Percentiles rank a stretch among this genome's conserved stretches.
phyloP scores from a whole-genome alignment of 768 basidiomycete genomes.

The Suillus brevipes region DNA sequence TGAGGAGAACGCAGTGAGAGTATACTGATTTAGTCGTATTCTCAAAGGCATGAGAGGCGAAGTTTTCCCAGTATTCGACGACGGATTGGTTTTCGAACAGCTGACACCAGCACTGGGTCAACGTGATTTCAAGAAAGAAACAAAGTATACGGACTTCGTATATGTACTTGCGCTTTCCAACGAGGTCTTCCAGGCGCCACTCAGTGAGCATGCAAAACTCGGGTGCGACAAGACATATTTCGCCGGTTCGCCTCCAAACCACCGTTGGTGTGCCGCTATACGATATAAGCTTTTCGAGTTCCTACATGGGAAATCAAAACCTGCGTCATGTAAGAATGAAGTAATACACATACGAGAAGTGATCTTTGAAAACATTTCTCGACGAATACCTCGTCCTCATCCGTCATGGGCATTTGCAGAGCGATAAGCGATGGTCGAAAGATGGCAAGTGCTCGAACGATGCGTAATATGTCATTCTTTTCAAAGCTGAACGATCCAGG shows the following conservation, averaged over 20 bases:
- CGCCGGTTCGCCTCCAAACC: constrained; percentile 96
- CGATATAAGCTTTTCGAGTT: constrained; percentile 95
- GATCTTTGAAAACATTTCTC: constrained; percentile 96
- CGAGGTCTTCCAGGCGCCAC: constrained; percentile 83
- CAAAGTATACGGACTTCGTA: constrained; percentile 39
- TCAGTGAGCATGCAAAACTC: constrained; percentile 95
- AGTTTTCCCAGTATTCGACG: constrained; percentile 96
- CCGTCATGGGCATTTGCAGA: constrained; percentile 94
- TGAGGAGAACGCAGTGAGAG: constrained; percentile 86
- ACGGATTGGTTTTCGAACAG: constrained; percentile 94
- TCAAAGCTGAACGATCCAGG: constrained; percentile 65
- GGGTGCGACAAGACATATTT: constrained; percentile 94
- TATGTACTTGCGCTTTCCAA: constrained; percentile 52
- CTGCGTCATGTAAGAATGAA: not conserved
- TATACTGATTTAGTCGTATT: constrained; percentile 96
- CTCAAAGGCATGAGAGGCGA: constrained; percentile 95
- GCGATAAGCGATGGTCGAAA: constrained; percentile 97
- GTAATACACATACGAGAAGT: constrained; percentile 60
- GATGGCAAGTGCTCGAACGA: constrained; percentile 92
- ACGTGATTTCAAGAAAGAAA: constrained; percentile 17
- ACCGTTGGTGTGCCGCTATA: constrained; percentile 97
- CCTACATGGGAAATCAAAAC: constrained; percentile 46
- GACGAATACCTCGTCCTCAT: constrained; percentile 95
- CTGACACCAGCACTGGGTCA: constrained; percentile 36
- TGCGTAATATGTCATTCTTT: constrained; percentile 92